Percentiles rank a stretch among this genome's conserved stretches.
Evolutionary conservation across 176 grass and related monocot species (phyloP).

Genomic region (Musa itinerans): DNA sequence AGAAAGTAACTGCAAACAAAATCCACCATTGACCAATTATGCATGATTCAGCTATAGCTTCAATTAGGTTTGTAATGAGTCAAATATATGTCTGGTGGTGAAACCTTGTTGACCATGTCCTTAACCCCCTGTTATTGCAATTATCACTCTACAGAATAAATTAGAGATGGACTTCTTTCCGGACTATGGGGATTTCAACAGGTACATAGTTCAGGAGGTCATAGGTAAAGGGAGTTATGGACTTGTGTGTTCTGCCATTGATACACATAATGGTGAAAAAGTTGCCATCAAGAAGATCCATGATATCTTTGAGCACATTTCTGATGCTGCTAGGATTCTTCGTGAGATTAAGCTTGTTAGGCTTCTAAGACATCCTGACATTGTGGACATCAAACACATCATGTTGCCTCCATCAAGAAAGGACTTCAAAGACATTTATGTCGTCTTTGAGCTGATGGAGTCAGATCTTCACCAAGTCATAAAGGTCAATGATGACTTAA

Average conservation of each 20-base stretch:
- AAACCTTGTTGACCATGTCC: background rate
- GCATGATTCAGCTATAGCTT: background rate
- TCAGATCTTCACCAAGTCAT: constrained; percentile 4
- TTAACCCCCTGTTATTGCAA: background rate
- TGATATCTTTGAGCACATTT: background rate
- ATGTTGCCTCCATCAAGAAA: constrained; percentile 1
- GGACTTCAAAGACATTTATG: background rate
- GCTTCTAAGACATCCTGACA: constrained; percentile 1
- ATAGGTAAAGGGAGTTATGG: background rate
- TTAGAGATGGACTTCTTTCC: background rate
- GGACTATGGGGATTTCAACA: background rate
- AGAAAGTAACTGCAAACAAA: background rate
- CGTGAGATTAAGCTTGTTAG: constrained; percentile 1
- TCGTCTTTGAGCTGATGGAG: background rate
- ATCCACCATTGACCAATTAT: background rate
- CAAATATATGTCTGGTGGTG: background rate
- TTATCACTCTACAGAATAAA: constrained; percentile 1
- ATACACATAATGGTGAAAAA: constrained; percentile 1
- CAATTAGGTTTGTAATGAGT: background rate
- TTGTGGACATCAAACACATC: constrained; percentile 2
- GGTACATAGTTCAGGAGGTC: constrained; percentile 3
- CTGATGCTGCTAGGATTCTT: background rate
- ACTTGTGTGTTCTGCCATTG: background rate
- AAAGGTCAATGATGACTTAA: background rate
- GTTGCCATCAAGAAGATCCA: background rate